phyloP scores from a whole-genome alignment of 2,329 filamentous ascomycete genomes.

The Pyrenophora seminiperda region DNA sequence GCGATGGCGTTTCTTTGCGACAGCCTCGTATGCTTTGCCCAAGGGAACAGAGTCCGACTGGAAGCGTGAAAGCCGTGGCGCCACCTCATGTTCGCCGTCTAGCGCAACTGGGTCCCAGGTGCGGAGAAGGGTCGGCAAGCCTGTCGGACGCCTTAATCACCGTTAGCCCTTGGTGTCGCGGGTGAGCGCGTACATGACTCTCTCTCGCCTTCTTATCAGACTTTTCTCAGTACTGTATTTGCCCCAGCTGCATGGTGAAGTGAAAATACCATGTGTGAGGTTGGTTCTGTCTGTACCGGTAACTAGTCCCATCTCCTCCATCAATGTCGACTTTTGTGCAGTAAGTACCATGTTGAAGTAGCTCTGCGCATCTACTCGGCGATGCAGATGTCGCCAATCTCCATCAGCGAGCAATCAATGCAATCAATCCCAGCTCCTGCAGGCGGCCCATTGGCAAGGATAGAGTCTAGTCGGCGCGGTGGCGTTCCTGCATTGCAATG shows the following conservation, averaged over 20 bases:
- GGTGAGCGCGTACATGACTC: neutral
- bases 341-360: neutral
- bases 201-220: too few relatives aligned
- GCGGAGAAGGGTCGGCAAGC: neutral
- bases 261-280: too few relatives aligned
- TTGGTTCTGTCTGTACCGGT: too few relatives aligned
- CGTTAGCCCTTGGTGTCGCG: neutral
- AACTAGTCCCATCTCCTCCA: too few relatives aligned
- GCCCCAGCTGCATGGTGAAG: too few relatives aligned
- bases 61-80: too few relatives aligned
- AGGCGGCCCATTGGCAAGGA: neutral
- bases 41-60: too few relatives aligned
- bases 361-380: neutral
- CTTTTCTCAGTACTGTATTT: too few relatives aligned
- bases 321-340: too few relatives aligned
- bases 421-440: too few relatives aligned
- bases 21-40: too few relatives aligned
- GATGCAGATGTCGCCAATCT: neutral
- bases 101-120: neutral
- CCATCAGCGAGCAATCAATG: too few relatives aligned
- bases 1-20: neutral
- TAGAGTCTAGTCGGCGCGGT: slow-evolving; percentile 2
- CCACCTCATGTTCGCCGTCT: neutral
- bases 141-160: neutral
- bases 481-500: slow-evolving; percentile 1